These are phyloP conservation scores for Claviceps sorghi DNA, from an alignment of 2,329 filamentous ascomycete species.

Conservation along the genomic window DNA sequence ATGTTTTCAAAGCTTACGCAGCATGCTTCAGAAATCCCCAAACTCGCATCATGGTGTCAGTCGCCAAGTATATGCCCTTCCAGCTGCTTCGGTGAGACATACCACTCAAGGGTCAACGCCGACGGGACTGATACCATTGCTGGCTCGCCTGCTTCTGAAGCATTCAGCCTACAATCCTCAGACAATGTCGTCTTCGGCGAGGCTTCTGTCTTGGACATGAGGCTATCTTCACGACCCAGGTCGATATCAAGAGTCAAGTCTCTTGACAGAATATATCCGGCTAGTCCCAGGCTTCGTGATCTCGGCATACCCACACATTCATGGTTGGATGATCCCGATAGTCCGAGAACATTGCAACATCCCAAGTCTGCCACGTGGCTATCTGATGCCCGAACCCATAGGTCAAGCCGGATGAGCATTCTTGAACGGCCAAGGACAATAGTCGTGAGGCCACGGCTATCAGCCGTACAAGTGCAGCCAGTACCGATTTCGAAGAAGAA, in stretches of 20 bases:
- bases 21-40: conserved; percentile 1
- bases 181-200: conserved; percentile 26
- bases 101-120: conserved; percentile 9
- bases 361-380: conserved; percentile 16
- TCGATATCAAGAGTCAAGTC: conserved; percentile 21
- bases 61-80: conserved; percentile 12
- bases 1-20: conserved; percentile 17
- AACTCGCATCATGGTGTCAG: conserved; percentile 10
- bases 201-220: conserved; percentile 24
- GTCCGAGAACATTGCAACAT: conserved; percentile 6
- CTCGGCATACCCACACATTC: conserved; percentile 14
- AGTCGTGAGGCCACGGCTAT: conserved; percentile 15
- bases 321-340: conserved; percentile 10
- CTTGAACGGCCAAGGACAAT: conserved; percentile 15
- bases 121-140: conserved; percentile 10
- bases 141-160: conserved; percentile 20
- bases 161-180: conserved; percentile 18
- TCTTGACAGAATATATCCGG: conserved; percentile 21
- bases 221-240: conserved; percentile 12
- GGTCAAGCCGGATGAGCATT: conserved; percentile 11
- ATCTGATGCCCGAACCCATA: conserved; percentile 10
- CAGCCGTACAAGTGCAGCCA: conserved; percentile 16
- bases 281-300: conserved; percentile 18
- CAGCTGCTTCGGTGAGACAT: conserved; percentile 22
- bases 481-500: conserved; percentile 17